Evolutionary conservation across 1,139 yeast species (phyloP).

Genomic region (Pichia sp.): DNA sequence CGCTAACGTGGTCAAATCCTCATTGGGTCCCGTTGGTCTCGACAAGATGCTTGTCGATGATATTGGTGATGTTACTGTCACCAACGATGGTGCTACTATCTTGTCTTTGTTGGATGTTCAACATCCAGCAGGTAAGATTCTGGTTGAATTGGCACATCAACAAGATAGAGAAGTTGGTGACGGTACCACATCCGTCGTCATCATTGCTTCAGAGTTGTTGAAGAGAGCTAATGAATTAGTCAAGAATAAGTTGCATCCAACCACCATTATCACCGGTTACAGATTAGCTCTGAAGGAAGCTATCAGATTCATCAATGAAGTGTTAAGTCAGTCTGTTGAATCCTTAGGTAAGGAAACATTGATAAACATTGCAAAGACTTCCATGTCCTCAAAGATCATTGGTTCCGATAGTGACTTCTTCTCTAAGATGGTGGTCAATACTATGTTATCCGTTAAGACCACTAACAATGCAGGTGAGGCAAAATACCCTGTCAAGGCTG

Average conservation of each 20-base stretch:
- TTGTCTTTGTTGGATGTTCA: slow-evolving; percentile 87
- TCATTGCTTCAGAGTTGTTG: slow-evolving; percentile 87
- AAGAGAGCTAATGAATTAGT: slow-evolving; percentile 93
- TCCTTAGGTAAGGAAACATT: slow-evolving; percentile 74
- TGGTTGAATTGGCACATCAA: slow-evolving; percentile 96
- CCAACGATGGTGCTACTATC: slow-evolving; percentile 98
- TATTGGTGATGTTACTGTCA: slow-evolving; percentile 97
- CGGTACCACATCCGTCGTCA: slow-evolving; percentile 95
- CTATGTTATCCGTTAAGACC: slow-evolving; percentile 92
- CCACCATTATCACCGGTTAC: slow-evolving; percentile 95
- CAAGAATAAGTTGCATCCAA: slow-evolving; percentile 90
- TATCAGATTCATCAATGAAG: slow-evolving; percentile 78
- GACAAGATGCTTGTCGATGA: slow-evolving; percentile 99
- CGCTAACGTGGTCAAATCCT: slow-evolving; percentile 94
- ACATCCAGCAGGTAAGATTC: slow-evolving; percentile 97
- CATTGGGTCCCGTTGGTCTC: slow-evolving; percentile 96
- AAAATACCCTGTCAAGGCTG: slow-evolving; percentile 96
- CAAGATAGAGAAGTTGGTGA: slow-evolving; percentile 99
- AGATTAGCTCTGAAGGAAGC: slow-evolving; percentile 93
- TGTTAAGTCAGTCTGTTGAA: slow-evolving; percentile 74
- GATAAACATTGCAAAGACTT: slow-evolving; percentile 88
- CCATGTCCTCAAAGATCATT: slow-evolving; percentile 94
- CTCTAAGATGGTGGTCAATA: slow-evolving; percentile 86
- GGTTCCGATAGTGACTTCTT: slow-evolving; percentile 95
- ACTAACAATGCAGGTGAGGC: slow-evolving; percentile 81